Conservation (phyloP, 2,329 filamentous ascomycete genomes). For the Colletotrichum higginsianum region DNA sequence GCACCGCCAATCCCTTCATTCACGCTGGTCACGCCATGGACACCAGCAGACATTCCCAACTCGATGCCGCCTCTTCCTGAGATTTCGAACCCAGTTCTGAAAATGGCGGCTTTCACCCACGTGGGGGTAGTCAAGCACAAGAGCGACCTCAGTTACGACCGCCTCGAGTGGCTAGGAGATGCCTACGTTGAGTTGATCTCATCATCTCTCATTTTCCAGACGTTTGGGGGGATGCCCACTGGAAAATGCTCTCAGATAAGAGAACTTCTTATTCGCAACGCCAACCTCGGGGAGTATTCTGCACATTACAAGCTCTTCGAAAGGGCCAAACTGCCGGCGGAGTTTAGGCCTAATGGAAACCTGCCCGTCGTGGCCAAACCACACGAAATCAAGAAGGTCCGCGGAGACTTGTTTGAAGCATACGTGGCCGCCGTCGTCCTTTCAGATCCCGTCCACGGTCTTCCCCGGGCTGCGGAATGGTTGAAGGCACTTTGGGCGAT, state of each 20-base stretch:
- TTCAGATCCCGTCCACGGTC: conserved; percentile 75
- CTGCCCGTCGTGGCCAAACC: conserved; percentile 56
- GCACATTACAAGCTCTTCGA: conserved; percentile 79
- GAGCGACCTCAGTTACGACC: conserved; percentile 76
- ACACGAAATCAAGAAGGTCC: conserved; percentile 75
- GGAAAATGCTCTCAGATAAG: conserved; percentile 83
- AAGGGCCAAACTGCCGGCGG: conserved; percentile 70
- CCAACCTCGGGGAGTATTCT: conserved; percentile 80
- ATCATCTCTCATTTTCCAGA: conserved; percentile 81
- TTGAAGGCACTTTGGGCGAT: conserved; percentile 81
- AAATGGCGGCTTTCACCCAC: conserved; percentile 78
- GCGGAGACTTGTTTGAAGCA: conserved; percentile 91
- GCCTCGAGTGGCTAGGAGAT: conserved; percentile 91
- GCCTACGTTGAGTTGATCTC: conserved; percentile 86
- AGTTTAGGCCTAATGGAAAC: conserved; percentile 51
- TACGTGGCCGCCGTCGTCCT: conserved; percentile 87
- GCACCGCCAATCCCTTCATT: conserved; percentile 37
- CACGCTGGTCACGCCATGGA: conserved; percentile 62
- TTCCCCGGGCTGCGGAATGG: conserved; percentile 76
- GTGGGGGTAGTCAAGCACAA: conserved; percentile 59
- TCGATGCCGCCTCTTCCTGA: conserved; percentile 72
- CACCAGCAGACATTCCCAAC: conserved; percentile 62
- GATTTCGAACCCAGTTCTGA: conserved; percentile 72
- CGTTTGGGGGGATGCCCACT: conserved; percentile 75
- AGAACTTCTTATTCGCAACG: conserved; percentile 85